phyloP scores from a whole-genome alignment of 1,139 yeast species.

The Geotrichum aggregatum region DNA sequence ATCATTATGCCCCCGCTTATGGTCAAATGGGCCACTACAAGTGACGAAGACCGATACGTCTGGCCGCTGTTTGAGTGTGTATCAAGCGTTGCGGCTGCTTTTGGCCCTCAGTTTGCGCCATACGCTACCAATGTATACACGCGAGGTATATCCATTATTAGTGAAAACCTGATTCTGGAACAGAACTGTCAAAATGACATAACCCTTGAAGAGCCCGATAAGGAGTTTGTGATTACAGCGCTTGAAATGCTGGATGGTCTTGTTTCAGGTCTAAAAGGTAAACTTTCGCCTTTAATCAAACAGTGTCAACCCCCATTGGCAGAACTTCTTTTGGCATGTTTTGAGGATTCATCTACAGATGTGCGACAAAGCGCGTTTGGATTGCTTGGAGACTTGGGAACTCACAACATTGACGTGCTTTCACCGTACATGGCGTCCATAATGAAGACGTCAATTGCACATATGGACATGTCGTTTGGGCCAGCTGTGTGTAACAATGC shows the following conservation, averaged over 20 bases:
- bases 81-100: slow-evolving; percentile 83
- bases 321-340: slow-evolving; percentile 62
- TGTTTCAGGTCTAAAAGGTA: slow-evolving; percentile 76
- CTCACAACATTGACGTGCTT: slow-evolving; percentile 52
- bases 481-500: slow-evolving; percentile 82
- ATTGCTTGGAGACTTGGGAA: slow-evolving; percentile 79
- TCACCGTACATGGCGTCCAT: slow-evolving; percentile 56
- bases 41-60: slow-evolving; percentile 74
- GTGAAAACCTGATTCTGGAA: slow-evolving; percentile 64
- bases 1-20: slow-evolving; percentile 75
- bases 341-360: slow-evolving; percentile 73
- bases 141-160: slow-evolving; percentile 67
- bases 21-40: slow-evolving; percentile 67
- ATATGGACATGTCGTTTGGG: slow-evolving; percentile 49
- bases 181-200: slow-evolving; percentile 56
- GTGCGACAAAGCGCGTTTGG: slow-evolving; percentile 94
- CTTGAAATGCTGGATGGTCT: slow-evolving; percentile 87
- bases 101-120: slow-evolving; percentile 81
- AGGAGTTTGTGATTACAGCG: slow-evolving; percentile 84
- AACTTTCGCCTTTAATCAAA: slow-evolving; percentile 54
- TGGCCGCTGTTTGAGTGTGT: slow-evolving; percentile 93
- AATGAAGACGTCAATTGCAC: slow-evolving; percentile 55
- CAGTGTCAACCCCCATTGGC: slow-evolving; percentile 47
- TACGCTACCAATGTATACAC: slow-evolving; percentile 86
- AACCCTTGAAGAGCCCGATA: slow-evolving; percentile 71